These are phyloP conservation scores for Amphibolis antarctica DNA, from an alignment of 106 monocot species.

Conservation along the genomic window DNA sequence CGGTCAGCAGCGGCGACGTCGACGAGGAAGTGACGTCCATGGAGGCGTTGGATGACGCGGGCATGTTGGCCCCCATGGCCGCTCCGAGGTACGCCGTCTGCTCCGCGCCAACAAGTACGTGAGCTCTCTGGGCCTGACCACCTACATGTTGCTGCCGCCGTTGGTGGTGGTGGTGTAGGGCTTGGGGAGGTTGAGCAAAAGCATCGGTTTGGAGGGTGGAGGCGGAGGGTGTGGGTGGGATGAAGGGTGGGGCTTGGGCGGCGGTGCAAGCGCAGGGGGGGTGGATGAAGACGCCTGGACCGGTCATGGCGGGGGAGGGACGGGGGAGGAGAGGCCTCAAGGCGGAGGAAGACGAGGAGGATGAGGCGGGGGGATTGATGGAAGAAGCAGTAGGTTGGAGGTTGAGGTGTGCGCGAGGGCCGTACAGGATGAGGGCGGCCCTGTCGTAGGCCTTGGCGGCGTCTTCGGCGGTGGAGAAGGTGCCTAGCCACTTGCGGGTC, in stretches of 20 bases:
- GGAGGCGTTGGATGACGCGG: background rate
- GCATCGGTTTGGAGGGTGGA: background rate
- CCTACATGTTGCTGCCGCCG: background rate
- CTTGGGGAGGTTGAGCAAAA: background rate
- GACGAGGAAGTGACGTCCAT: slow-evolving; percentile 2
- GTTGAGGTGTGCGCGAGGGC: slow-evolving; percentile 21
- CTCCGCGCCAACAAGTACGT: no score
- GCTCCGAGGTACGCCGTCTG: background rate
- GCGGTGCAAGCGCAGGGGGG: background rate
- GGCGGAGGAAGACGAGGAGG: slow-evolving; percentile 3
- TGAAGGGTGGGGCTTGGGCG: background rate
- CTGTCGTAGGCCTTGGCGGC: slow-evolving; percentile 24
- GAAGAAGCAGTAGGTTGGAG: slow-evolving; percentile 25
- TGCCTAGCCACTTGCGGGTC: slow-evolving; percentile 24
- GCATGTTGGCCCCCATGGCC: background rate
- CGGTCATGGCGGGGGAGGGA: background rate
- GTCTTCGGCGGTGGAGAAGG: slow-evolving; percentile 27
- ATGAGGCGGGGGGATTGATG: background rate
- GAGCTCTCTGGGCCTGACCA: background rate
- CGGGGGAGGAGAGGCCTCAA: slow-evolving; percentile 14
- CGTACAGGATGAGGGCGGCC: slow-evolving; percentile 19
- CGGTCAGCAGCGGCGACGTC: background rate
- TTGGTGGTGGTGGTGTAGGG: background rate
- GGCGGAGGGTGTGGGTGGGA: background rate
- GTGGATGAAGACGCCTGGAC: background rate